A percentile compares a stretch with the other conserved stretches of the same genome.
Conservation (phyloP, 2,329 filamentous ascomycete genomes). For the Trichoderma afroharzianum region DNA sequence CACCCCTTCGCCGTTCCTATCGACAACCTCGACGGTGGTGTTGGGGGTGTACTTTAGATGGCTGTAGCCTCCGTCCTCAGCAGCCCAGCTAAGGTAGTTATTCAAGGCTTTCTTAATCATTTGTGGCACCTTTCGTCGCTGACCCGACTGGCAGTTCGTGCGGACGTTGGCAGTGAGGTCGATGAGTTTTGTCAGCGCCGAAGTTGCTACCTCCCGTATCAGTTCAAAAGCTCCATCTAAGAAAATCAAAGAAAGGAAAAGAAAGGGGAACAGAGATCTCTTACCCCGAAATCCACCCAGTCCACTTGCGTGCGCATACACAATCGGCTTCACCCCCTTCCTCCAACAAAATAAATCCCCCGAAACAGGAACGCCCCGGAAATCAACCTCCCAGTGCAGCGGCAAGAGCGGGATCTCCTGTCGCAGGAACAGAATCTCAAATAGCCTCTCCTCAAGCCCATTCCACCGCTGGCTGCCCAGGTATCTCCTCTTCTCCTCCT, state of each 20-base stretch:
- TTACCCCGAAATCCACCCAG: constrained; percentile 34
- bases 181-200: constrained; percentile 37
- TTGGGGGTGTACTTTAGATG: constrained; percentile 37
- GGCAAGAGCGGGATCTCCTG: constrained; percentile 41
- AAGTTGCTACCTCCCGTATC: constrained; percentile 33
- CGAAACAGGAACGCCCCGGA: constrained; percentile 39
- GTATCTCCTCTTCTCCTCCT: constrained; percentile 40
- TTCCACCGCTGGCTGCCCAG: constrained; percentile 48
- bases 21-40: constrained; percentile 36
- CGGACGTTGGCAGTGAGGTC: constrained; percentile 38
- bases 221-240: constrained; percentile 11
- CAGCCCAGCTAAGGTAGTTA: constrained; percentile 39
- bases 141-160: constrained; percentile 34
- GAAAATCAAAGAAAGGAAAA: background rate
- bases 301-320: constrained; percentile 35
- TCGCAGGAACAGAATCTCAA: constrained; percentile 41
- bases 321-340: constrained; percentile 31
- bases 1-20: constrained; percentile 27
- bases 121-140: constrained; percentile 29
- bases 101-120: constrained; percentile 36
- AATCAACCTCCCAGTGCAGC: constrained; percentile 38
- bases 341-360: constrained; percentile 35
- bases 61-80: constrained; percentile 38
- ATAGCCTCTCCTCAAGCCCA: constrained; percentile 44
- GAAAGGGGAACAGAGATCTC: background rate